These are phyloP conservation scores for Ogataea nitratoaversa DNA, from an alignment of 805 yeast species.

Conservation along the genomic window DNA sequence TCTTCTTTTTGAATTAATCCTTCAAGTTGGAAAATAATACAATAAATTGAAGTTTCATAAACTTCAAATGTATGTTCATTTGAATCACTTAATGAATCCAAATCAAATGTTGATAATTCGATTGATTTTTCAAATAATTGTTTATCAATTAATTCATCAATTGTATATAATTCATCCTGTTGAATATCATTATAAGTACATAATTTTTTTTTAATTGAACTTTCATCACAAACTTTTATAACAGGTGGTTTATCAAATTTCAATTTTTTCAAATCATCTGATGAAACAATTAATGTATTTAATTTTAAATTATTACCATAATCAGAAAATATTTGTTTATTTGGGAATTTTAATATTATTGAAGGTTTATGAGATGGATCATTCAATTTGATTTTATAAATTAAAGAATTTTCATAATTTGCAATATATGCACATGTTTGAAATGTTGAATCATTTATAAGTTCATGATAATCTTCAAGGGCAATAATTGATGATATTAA, in stretches of 20 bases:
- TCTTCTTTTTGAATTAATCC: too few species aligned
- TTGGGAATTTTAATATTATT: constrained; percentile 19
- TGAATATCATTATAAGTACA: constrained; percentile 18
- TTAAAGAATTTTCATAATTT: constrained; percentile 18
- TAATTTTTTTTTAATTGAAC: constrained; percentile 16
- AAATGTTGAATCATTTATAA: constrained; percentile 18
- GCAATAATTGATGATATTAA: constrained; percentile 5
- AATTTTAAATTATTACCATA: constrained; percentile 7
- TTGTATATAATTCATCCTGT: constrained; percentile 10
- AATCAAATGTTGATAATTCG: constrained; percentile 12
- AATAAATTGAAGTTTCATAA: constrained; percentile 22
- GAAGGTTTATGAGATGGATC: constrained; percentile 16
- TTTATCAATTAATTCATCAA: constrained; percentile 18
- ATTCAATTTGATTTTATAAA: constrained; percentile 15
- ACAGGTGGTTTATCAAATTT: constrained; percentile 21
- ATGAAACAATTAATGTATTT: constrained; percentile 22
- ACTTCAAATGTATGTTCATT: constrained; percentile 14
- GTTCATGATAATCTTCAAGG: constrained; percentile 20
- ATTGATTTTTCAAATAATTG: constrained; percentile 14
- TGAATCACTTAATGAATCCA: constrained; percentile 2
- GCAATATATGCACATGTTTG: constrained; percentile 32
- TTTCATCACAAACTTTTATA: constrained; percentile 31
- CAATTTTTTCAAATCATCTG: constrained; percentile 22
- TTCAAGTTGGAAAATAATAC: constrained; percentile 21
- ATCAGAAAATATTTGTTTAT: constrained; percentile 3